Base-by-base conservation (phyloP, 352 stramenopile genomes). In the Phytophthora uliginosa region DNA sequence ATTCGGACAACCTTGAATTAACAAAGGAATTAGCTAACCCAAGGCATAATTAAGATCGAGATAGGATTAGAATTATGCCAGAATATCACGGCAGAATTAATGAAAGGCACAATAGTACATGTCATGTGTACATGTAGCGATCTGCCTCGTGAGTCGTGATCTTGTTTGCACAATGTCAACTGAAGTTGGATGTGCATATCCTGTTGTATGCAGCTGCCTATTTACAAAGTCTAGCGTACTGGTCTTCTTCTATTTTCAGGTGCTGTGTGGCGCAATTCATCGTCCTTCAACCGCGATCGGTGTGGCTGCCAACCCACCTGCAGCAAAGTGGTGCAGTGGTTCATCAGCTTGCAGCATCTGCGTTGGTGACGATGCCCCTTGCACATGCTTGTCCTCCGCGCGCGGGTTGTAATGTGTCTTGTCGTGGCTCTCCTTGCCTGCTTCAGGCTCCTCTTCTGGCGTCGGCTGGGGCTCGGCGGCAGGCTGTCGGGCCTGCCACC, bases 401-500 rank as follows among this genome's bases (percentile, higher is more conserved):
- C 3, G 58, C 28, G 34, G 24, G 26, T 50, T 66, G 57, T 20
- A 40, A 13, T 20, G 26, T 9, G 12, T 9, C 26, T 66, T 28
- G 2, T 33, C 31, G 20, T 33, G 31, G 9, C 45, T 52, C 15
- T 51, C 55, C 12, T 20, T 3, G 9, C 22, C 55, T 52, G 42
- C 36, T 63, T 64, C 71, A 28, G 64, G 54, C 51, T 83, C 71
- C 47, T 75, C 59, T 70, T 79, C 67, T 40, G 58, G 55, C 18
- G 52, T 60, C 17, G 53, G 18, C 31, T 70, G 57, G 24, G 40
- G 8, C 26, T 68, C 59, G 12, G n/a, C 22, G 2, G 58, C 22
- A 45, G 47, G 34, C 50, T 60, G 55, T 18, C 76, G 74, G 20
- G 66, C 40, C 20, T 88, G 74, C 82, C 82, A 91, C 65, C 84